phyloP scores from a whole-genome alignment of 805 yeast genomes.

The Candida nonsorbophila region DNA sequence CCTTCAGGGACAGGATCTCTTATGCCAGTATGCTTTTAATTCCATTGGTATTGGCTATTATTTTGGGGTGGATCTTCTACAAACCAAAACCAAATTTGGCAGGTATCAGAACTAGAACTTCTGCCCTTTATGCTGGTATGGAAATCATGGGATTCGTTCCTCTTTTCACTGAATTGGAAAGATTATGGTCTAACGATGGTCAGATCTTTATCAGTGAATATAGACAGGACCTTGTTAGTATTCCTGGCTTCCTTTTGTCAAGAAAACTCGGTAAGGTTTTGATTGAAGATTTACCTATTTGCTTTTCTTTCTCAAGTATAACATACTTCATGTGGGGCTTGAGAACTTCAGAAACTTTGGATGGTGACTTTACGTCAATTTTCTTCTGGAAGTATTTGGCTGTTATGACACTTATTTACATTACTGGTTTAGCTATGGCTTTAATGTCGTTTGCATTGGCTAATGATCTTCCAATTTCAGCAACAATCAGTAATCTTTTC shows the following conservation, averaged over 20 bases:
- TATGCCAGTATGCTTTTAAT: slow-evolving; percentile 34
- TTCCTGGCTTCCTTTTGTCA: slow-evolving; percentile 61
- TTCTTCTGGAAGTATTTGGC: slow-evolving; percentile 63
- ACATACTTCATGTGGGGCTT: slow-evolving; percentile 79
- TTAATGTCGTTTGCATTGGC: slow-evolving; percentile 49
- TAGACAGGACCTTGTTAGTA: slow-evolving; percentile 61
- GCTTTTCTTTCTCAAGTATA: slow-evolving; percentile 52
- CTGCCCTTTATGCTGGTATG: slow-evolving; percentile 29
- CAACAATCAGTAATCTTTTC: slow-evolving; percentile 55
- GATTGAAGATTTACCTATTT: slow-evolving; percentile 64
- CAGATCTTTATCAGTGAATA: slow-evolving; percentile 49
- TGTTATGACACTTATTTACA: slow-evolving; percentile 49
- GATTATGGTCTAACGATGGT: slow-evolving; percentile 36
- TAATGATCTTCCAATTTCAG: slow-evolving; percentile 57
- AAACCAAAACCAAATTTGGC: slow-evolving; percentile 54
- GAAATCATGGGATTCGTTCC: slow-evolving; percentile 39
- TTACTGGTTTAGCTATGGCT: slow-evolving; percentile 53
- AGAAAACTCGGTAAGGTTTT: slow-evolving; percentile 62
- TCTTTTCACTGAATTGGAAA: slow-evolving; percentile 31
- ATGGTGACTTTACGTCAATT: slow-evolving; percentile 17
- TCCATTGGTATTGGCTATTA: slow-evolving; percentile 45
- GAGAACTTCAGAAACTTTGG: slow-evolving; percentile 20
- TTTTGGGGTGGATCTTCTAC: slow-evolving; percentile 75
- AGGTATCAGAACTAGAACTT: slow-evolving; percentile 58
- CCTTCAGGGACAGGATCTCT: slow-evolving; percentile 28